These are phyloP conservation scores for Aspergillus mulundensis DNA, from an alignment of 495 filamentous ascomycete genomes.

Conservation along the genomic window DNA sequence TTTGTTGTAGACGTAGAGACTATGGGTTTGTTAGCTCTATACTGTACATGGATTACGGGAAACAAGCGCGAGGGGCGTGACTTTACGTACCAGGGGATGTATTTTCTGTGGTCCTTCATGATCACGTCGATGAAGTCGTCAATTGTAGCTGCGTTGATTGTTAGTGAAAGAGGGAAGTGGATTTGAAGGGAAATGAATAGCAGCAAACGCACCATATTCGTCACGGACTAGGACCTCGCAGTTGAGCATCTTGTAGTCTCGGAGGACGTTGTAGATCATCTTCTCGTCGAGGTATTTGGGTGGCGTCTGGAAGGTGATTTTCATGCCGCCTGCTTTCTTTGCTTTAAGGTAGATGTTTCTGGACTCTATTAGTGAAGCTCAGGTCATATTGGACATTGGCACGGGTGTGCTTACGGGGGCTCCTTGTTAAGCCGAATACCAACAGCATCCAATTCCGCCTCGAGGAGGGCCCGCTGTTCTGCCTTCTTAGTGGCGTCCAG, in stretches of 20 bases:
- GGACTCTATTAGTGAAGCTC: conserved; percentile 13
- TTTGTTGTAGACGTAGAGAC: conserved; percentile 99
- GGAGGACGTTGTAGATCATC: conserved; percentile 92
- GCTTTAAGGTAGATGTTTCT: conserved; percentile 98
- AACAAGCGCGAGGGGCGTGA: neutral
- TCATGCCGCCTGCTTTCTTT: conserved; percentile 98
- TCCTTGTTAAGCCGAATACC: conserved; percentile 92
- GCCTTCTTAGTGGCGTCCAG: conserved; percentile 96
- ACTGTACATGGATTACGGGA: neutral
- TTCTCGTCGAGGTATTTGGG: conserved; percentile 93
- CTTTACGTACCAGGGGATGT: conserved; percentile 73
- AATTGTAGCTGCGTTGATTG: conserved; percentile 63
- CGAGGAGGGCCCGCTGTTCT: conserved; percentile 85
- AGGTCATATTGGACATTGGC: neutral
- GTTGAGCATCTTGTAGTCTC: conserved; percentile 98
- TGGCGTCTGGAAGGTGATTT: conserved; percentile 88
- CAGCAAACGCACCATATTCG: conserved; percentile 61
- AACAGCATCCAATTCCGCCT: conserved; percentile 92
- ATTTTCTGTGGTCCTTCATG: conserved; percentile 98
- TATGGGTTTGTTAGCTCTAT: conserved; percentile 26
- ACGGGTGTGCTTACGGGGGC: conserved; percentile 62
- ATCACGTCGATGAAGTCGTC: conserved; percentile 99
- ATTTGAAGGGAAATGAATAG: neutral
- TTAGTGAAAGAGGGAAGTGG: conserved; percentile 4
- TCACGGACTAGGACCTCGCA: conserved; percentile 94